A percentile compares a stretch with the other conserved stretches of the same genome.
Evolutionary conservation across 257 asterid genomes (phyloP).

Genomic region (Penstemon barbatus): DNA sequence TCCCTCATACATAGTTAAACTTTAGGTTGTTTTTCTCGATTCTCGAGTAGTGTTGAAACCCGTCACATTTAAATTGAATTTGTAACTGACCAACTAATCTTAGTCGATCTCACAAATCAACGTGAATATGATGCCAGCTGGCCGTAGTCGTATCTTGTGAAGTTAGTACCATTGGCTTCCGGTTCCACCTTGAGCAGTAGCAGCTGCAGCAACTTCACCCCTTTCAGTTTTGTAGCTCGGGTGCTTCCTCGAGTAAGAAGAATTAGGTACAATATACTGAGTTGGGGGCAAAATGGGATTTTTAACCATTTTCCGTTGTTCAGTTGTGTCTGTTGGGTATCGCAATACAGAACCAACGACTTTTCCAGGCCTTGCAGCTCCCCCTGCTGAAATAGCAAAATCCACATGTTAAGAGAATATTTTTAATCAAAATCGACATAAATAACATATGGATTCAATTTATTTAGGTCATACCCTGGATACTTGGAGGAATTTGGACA

Average conservation of each 20-base stretch:
- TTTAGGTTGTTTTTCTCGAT: no score
- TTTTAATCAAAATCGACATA: neutral
- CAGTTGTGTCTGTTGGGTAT: constrained; percentile 56
- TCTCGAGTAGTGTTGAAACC: neutral
- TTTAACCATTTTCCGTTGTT: constrained; percentile 57
- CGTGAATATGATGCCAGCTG: constrained; percentile 34
- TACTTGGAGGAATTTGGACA: constrained; percentile 72
- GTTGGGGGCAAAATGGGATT: constrained; percentile 52
- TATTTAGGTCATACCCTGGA: constrained; percentile 55
- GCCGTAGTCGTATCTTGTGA: constrained; percentile 11
- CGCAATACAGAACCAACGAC: constrained; percentile 61
- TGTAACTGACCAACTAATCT: no score
- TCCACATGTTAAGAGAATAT: neutral
- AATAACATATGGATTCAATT: neutral
- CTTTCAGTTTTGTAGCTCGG: constrained; percentile 41
- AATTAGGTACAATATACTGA: constrained; percentile 56
- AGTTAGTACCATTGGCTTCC: constrained; percentile 52
- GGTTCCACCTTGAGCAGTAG: constrained; percentile 45
- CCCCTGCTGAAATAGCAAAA: constrained; percentile 45
- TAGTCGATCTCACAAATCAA: constrained; percentile 9
- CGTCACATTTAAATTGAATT: neutral
- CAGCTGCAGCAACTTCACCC: constrained; percentile 35
- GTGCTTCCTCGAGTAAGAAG: constrained; percentile 49
- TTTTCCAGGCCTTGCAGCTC: constrained; percentile 79
- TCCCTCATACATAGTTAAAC: neutral